These are phyloP conservation scores for Morella rubra DNA, from an alignment of 306 rosid species.

Conservation along the genomic window DNA sequence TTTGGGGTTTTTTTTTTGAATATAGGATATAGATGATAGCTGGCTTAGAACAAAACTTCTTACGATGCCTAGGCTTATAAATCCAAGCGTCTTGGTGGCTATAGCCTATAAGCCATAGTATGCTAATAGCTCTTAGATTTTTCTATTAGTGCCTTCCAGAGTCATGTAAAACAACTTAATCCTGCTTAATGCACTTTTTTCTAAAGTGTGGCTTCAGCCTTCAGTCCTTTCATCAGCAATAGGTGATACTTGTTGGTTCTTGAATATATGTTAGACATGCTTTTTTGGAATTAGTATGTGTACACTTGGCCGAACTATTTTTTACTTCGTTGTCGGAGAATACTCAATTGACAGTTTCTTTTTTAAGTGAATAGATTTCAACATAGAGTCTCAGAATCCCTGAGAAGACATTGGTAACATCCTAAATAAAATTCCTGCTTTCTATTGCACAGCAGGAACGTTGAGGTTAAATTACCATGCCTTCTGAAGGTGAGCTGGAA, in stretches of 20 bases:
- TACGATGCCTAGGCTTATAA: neutral
- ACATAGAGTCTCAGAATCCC: neutral
- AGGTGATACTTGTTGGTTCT: neutral
- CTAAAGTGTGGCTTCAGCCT: neutral
- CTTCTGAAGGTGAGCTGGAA: slow-evolving; percentile 1
- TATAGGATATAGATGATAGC: neutral
- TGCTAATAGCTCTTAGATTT: neutral
- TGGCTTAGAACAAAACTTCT: neutral
- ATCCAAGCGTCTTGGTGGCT: neutral
- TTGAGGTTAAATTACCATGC: neutral
- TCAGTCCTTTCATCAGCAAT: neutral
- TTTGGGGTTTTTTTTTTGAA: neutral
- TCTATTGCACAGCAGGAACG: slow-evolving; percentile 3
- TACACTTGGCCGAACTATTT: neutral
- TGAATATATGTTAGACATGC: neutral
- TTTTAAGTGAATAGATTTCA: neutral
- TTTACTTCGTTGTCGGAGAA: neutral
- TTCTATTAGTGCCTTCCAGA: neutral
- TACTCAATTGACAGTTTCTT: neutral
- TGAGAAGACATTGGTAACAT: neutral
- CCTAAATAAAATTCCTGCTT: neutral
- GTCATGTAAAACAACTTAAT: neutral
- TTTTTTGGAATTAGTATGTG: neutral
- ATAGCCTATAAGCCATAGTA: neutral
- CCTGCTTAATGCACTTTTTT: neutral